Evolutionary conservation across 2,329 filamentous ascomycete species (phyloP), one percentile per base, ranked within the genome.

Genomic region (Colletotrichum plurivorum): DNA sequence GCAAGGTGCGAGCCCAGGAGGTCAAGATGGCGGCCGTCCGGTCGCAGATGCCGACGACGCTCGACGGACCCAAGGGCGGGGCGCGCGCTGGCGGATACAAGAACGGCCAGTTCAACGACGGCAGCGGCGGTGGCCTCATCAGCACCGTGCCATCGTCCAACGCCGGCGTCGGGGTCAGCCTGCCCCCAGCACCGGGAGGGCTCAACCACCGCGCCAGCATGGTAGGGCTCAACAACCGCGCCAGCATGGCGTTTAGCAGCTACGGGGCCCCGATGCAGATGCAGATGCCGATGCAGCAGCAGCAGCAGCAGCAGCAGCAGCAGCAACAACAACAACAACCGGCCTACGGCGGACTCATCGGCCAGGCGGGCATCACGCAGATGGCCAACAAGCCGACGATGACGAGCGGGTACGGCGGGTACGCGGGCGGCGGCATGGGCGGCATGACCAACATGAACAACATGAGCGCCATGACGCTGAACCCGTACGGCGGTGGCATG

Each of bases 71-170:
- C 1, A 72, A 72, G n/a, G 63, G 31, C 31, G 31, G 75, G 61
- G 74, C 76, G 22, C 78, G 77, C 31, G 75, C 83, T 0, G 83
- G 85, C 36, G 87, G 85, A 0, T 89, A 82, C 74, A 80, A 82
- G 71, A 81, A 84, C 20, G 87, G 88, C 3, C 78, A 80, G n/a
- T 89, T 86, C 74, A 89, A 89, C 72, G 85, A 88, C 60, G 86
- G 85, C 1, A 76, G 73, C 15, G 86, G 81, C 5, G 86, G 86
- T 3, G 75, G 75, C 4, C 49, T 73, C 13, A 76, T 75, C 15
- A 46, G 58, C 25, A 71, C 73, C 45, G 56, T 73, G 20, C 27
- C 36, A 56, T 75, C 73, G 6, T 63, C 67, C 16, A 75, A 75
- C 76, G 73, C 74, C 5, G 75, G 73, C 22, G 68, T 76, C 9